These are phyloP conservation scores for Pyrenochaeta sp. DNA, from an alignment of 2,329 filamentous ascomycete species.

Conservation along the genomic window DNA sequence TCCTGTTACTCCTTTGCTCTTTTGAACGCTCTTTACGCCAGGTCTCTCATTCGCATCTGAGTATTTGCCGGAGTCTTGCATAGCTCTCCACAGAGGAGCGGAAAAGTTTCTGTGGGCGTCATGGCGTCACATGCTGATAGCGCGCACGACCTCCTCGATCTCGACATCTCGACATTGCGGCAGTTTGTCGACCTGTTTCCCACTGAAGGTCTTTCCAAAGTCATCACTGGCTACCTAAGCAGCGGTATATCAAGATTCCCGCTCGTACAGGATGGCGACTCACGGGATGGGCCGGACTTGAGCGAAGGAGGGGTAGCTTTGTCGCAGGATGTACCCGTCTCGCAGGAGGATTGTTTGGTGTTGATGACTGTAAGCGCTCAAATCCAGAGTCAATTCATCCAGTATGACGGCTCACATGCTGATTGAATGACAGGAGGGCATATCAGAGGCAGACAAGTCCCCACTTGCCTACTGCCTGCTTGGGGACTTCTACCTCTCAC, in stretches of 20 bases:
- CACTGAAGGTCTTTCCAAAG: slow-evolving; percentile 79
- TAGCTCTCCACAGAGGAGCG: slow-evolving; percentile 2
- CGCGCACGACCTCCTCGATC: slow-evolving; percentile 61
- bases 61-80: slow-evolving; percentile 6
- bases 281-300: slow-evolving; percentile 52
- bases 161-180: slow-evolving; percentile 79
- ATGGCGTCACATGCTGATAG: slow-evolving; percentile 49
- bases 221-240: slow-evolving; percentile 81
- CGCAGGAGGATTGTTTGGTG: slow-evolving; percentile 79
- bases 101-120: slow-evolving; percentile 11
- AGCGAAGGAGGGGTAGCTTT: slow-evolving; percentile 53
- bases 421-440: slow-evolving; percentile 51
- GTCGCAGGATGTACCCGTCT: slow-evolving; percentile 64
- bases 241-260: slow-evolving; percentile 88
- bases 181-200: slow-evolving; percentile 88
- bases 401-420: background rate
- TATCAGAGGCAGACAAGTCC: slow-evolving; percentile 66
- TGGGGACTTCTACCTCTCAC: slow-evolving; percentile 80
- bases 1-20: slow-evolving; percentile 4
- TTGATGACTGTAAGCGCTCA: slow-evolving; percentile 68
- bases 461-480: slow-evolving; percentile 84
- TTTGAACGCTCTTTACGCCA: background rate
- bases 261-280: slow-evolving; percentile 47
- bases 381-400: background rate
- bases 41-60: background rate